Evolutionary conservation across 1,284 basidiomycete genomes (phyloP).

Genomic region (Mycosarcoma maydis): DNA sequence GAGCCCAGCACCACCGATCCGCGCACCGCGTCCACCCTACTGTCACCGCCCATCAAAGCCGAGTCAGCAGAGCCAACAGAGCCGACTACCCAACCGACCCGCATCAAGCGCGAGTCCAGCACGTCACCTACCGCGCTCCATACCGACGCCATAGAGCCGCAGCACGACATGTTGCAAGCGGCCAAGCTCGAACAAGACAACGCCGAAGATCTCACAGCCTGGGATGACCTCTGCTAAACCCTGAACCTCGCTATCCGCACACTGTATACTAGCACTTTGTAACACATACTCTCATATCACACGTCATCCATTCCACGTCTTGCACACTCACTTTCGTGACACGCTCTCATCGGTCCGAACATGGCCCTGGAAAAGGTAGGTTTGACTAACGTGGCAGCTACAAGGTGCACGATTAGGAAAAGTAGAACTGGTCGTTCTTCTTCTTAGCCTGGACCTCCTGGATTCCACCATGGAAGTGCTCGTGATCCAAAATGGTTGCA

Average conservation of each 20-base stretch:
- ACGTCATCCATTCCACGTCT: background rate
- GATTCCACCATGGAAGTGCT: slow-evolving; percentile 66
- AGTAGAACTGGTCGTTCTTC: slow-evolving; percentile 66
- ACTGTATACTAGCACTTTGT: background rate
- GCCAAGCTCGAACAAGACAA: slow-evolving; percentile 17
- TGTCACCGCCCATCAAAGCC: background rate
- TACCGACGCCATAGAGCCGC: background rate
- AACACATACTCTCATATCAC: background rate
- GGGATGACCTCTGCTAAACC: slow-evolving; percentile 33
- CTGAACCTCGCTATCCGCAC: no score
- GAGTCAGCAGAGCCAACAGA: slow-evolving; percentile 15
- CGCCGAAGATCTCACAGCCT: slow-evolving; percentile 30
- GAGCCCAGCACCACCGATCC: background rate
- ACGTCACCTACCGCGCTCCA: background rate
- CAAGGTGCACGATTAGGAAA: slow-evolving; percentile 33
- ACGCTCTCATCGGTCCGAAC: no score
- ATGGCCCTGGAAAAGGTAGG: no score
- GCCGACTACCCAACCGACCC: background rate
- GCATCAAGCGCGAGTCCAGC: slow-evolving; percentile 15
- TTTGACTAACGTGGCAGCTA: background rate
- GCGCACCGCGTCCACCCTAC: background rate
- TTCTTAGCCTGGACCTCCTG: slow-evolving; percentile 67
- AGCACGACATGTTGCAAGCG: slow-evolving; percentile 1
- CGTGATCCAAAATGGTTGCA: slow-evolving; percentile 72
- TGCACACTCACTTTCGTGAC: no score